Conservation (phyloP, 1,139 yeast species). For the Candida glucosophila region DNA sequence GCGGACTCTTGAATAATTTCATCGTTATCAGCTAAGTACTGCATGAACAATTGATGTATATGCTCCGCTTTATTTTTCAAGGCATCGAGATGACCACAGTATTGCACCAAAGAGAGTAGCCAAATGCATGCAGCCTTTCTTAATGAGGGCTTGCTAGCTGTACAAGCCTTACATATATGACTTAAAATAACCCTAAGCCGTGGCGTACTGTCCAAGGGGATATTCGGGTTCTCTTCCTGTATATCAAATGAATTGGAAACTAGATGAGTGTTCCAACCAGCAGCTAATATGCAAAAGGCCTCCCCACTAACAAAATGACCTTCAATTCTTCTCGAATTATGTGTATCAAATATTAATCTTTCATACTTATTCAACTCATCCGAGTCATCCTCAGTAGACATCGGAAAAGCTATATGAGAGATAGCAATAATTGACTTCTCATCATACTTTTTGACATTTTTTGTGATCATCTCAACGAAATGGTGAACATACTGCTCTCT, state of each 20-base stretch:
- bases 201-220: slow-evolving; percentile 11
- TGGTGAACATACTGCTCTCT: slow-evolving; percentile 9
- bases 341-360: slow-evolving; percentile 45
- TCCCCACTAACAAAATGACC: slow-evolving; percentile 77
- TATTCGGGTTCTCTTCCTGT: slow-evolving; percentile 42
- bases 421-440: slow-evolving; percentile 54
- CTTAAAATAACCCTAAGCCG: slow-evolving; percentile 32
- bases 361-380: slow-evolving; percentile 28
- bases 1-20: slow-evolving; percentile 89
- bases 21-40: slow-evolving; percentile 68
- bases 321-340: slow-evolving; percentile 64
- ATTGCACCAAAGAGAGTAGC: slow-evolving; percentile 74
- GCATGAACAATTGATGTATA: slow-evolving; percentile 68
- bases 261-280: slow-evolving; percentile 83
- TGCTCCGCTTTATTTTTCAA: slow-evolving; percentile 39
- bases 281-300: slow-evolving; percentile 60
- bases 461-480: slow-evolving; percentile 24
- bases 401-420: slow-evolving; percentile 45
- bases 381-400: slow-evolving; percentile 9
- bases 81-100: slow-evolving; percentile 44
- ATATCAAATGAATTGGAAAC: slow-evolving; percentile 46
- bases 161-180: slow-evolving; percentile 43
- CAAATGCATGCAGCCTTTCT: slow-evolving; percentile 79
- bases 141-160: slow-evolving; percentile 61
- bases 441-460: slow-evolving; percentile 46